Percentiles rank a stretch among this genome's conserved stretches.
phyloP scores from a whole-genome alignment of 495 filamentous ascomycete genomes.

The Hypoxylon intermedium region DNA sequence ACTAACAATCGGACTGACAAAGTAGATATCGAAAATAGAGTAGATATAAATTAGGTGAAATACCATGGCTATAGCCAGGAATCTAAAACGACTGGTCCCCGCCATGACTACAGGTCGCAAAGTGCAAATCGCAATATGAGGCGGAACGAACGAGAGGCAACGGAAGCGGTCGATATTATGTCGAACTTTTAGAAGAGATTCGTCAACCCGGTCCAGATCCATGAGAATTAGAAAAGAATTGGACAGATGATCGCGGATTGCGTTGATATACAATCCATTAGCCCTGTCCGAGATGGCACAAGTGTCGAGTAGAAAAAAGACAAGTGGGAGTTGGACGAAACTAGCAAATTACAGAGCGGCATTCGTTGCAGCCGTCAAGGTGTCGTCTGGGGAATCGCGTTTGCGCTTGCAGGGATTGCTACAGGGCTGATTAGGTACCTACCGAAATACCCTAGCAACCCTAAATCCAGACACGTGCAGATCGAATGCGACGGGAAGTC shows the following conservation, averaged over 20 bases:
- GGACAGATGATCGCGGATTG: slow-evolving; percentile 2
- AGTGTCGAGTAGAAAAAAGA: background rate
- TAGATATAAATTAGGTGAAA: slow-evolving; percentile 96
- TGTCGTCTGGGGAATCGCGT: slow-evolving; percentile 26
- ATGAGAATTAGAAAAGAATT: slow-evolving; percentile 17
- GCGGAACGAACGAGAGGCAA: slow-evolving; percentile 9
- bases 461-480: background rate
- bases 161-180: too few species aligned
- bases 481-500: background rate
- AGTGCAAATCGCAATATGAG: slow-evolving; percentile 17
- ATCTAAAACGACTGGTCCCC: slow-evolving; percentile 81
- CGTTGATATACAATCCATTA: slow-evolving; percentile 23
- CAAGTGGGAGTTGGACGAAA: slow-evolving; percentile 11
- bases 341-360: slow-evolving; percentile 13
- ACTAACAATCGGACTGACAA: slow-evolving; percentile 95
- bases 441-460: background rate
- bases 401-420: slow-evolving; percentile 33
- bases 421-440: slow-evolving; percentile 35
- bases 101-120: slow-evolving; percentile 62
- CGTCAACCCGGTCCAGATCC: slow-evolving; percentile 18
- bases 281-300: slow-evolving; percentile 2
- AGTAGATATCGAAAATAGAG: slow-evolving; percentile 99
- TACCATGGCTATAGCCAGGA: slow-evolving; percentile 86
- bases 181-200: slow-evolving; percentile 6
- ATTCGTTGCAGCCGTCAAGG: slow-evolving; percentile 26